Percentiles rank a stretch among this genome's conserved stretches.
Conservation (phyloP, 2,329 filamentous ascomycete genomes). For the Alternaria tenuissima region DNA sequence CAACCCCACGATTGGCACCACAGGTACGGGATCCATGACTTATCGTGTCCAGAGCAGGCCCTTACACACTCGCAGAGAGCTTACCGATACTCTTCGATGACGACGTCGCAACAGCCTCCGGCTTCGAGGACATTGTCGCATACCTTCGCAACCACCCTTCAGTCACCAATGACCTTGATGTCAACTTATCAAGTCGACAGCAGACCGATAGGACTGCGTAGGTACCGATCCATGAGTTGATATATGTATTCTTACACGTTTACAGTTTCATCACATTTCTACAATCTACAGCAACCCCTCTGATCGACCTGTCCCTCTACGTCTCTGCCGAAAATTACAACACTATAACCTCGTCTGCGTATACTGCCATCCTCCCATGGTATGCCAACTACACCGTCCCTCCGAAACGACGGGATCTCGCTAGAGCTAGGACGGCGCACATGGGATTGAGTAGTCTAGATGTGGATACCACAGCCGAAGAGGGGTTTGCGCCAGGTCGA, state of each 20-base stretch:
- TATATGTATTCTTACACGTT: background rate
- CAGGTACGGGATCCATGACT: constrained; percentile 47
- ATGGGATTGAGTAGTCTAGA: constrained; percentile 58
- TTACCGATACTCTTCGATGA: constrained; percentile 67
- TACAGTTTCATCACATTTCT: constrained; percentile 69
- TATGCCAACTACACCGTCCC: constrained; percentile 89
- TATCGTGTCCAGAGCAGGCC: background rate
- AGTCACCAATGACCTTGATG: constrained; percentile 41
- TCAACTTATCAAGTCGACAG: constrained; percentile 40
- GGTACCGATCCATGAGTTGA: background rate
- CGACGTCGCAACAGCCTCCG: constrained; percentile 62
- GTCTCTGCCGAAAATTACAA: constrained; percentile 90
- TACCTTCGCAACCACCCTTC: constrained; percentile 58
- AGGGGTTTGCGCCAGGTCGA: constrained; percentile 40
- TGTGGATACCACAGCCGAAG: constrained; percentile 53
- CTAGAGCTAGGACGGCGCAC: constrained; percentile 70
- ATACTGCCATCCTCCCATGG: constrained; percentile 81
- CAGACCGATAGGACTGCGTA: constrained; percentile 55
- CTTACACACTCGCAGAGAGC: constrained; percentile 54
- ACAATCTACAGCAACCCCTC: constrained; percentile 74
- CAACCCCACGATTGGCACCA: constrained; percentile 74
- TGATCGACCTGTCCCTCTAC: constrained; percentile 88
- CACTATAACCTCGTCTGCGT: constrained; percentile 77
- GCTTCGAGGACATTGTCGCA: constrained; percentile 68
- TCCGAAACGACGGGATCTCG: constrained; percentile 73